Evolutionary conservation across 2,329 filamentous ascomycete species (phyloP).

Genomic region (Fusarium sp.): DNA sequence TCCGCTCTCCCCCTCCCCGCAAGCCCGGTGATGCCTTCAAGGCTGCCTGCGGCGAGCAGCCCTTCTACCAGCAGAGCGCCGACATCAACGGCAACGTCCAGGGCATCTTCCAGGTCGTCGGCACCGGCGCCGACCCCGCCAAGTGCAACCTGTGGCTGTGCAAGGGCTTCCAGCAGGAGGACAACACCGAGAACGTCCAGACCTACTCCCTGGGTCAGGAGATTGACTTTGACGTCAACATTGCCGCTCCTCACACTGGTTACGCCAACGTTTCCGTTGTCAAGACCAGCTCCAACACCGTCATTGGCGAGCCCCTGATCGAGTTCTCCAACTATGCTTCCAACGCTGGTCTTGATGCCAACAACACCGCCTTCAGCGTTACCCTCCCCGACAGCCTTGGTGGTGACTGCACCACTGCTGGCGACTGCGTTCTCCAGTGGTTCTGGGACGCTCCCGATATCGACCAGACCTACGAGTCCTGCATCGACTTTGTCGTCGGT

Average conservation of each 20-base stretch:
- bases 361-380: conserved; percentile 64
- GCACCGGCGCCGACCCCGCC: conserved; percentile 36
- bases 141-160: conserved; percentile 59
- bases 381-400: conserved; percentile 63
- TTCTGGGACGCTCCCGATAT: conserved; percentile 68
- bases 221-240: conserved; percentile 54
- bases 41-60: conserved; percentile 57
- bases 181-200: conserved; percentile 58
- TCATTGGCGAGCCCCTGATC: conserved; percentile 66
- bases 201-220: conserved; percentile 56
- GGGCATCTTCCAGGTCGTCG: conserved; percentile 50
- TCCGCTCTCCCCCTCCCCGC: conserved; percentile 56
- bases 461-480: conserved; percentile 72
- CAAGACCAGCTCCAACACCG: conserved; percentile 61
- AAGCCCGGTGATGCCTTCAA: conserved; percentile 57
- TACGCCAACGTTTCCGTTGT: conserved; percentile 69
- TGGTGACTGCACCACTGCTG: conserved; percentile 60
- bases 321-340: conserved; percentile 68
- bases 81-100: conserved; percentile 55
- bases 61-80: conserved; percentile 48
- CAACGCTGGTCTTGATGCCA: conserved; percentile 52
- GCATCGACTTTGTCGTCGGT: conserved; percentile 65
- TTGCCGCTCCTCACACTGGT: conserved; percentile 60
- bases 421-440: conserved; percentile 69
- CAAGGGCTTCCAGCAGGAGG: conserved; percentile 59